Base-by-base conservation (phyloP, 2,329 filamentous ascomycete genomes). In the Coniochaeta sp. region DNA sequence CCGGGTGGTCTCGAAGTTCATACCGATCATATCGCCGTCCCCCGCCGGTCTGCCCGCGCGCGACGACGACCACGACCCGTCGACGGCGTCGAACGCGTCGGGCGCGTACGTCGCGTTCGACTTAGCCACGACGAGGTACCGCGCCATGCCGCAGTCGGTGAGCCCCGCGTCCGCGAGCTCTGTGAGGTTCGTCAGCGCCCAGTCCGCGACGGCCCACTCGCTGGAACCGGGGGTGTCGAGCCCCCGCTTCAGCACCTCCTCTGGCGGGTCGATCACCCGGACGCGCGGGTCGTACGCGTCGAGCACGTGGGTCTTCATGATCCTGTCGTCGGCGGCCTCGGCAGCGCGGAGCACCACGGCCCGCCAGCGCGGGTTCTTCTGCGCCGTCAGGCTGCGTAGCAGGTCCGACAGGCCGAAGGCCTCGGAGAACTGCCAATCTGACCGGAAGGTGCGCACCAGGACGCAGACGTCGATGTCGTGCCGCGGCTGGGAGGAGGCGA, bases 391-490 rank as follows among this genome's bases (percentile, higher is more conserved):
- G 10, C 56, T 60, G 28, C 55, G 32, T 17, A 62, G 59, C 52
- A 60, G 57, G 24, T 60, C 50, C 5, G 34, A 34, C 17, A 62
- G 56, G 12, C 55, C 56, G 28, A 54, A 58, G 2, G 38, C 28
- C 9, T 59, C 50, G 28, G 44, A 34, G 34, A 50, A 62, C 14
- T 47, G 42, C 32, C 28, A 32, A 10, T 44, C 38, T 16, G 36
- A 44, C 6, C n/a, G 26, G 55, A 36, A 57, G 24, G 57, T 58
- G 14, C 56, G 59, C 26, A 62, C 47, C 6, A 62, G 24, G 10
- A 61, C 57, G 26, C 61, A 62, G 22, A 62, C 61, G 57, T 59
- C 61, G 52, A 62, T 57, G 7, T 60, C 56, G 8, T 24, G n/a
- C 1, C 24, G n/a, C 8, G 19, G 42, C 8, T 56, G 24, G 17